Evolutionary conservation across 257 asterid species (phyloP), one percentile per base, ranked within the genome.

Genomic region (Capsicum pubescens): DNA sequence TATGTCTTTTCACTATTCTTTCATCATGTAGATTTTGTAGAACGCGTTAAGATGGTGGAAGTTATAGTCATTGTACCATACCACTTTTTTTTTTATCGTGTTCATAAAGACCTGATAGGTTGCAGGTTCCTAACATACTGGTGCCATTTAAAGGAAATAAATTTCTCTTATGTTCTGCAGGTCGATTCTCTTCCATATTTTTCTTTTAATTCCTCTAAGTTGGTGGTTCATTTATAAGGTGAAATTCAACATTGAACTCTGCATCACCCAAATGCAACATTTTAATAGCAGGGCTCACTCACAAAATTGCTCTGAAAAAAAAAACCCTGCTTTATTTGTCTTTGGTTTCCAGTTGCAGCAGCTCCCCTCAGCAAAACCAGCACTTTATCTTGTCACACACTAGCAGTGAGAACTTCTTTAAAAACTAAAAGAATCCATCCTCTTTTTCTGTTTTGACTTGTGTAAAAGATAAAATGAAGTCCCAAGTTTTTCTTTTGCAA

Each of bases 231-330:
- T 48, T 10, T 72, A 6, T 50, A 74, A 74, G 80, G 44, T 74
- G 44, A 48, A 50, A 35, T 46, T 50, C 57, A 21, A 74, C 60
- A 35, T 46, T 50, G 36, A 21, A 74, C 60, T 74, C 19, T 12
- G 80, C 44, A 74, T 50, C 44, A 74, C 81, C 21, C 19, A 21
- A 74, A 21, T 74, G 59, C 80, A 72, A 6, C 59, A 70, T 70
- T 70, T 70, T n/a, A 42, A 16, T 70, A 44, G 14, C 7, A 15
- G 8, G 3, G 78, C 52, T 16, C 55, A 42, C 78, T 42, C 8
- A 8, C 32, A 55, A 13, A n/a, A 44, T 14, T 17, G 36, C 2
- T 17, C 79, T 70, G 6, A 5, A 50, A 42, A 44, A 8, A 35
- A 16, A 71, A 15, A n/a, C n/a, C 35, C 8, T 17, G 8, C 32